These are phyloP conservation scores for Tetraselmis striata DNA, from an alignment of 139 green algal genomes.

Conservation along the genomic window DNA sequence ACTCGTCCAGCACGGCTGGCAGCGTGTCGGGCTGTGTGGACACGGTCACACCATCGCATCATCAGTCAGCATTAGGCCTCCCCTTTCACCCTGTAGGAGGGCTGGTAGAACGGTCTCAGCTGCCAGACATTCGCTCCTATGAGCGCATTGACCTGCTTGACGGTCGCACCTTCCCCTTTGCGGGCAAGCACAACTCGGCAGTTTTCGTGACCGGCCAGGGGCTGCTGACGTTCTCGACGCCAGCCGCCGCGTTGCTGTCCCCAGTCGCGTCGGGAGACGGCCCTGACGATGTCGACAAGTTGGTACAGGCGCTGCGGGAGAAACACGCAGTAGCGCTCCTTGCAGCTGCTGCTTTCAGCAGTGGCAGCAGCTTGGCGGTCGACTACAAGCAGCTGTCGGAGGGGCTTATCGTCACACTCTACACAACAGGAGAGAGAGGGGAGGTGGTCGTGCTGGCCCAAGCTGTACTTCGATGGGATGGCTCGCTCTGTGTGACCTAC, in stretches of 20 bases:
- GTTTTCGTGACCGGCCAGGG: not conserved
- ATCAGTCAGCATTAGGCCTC: not conserved
- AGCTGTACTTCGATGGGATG: not conserved
- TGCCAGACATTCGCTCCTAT: not conserved
- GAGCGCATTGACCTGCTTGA: not conserved
- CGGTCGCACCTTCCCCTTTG: not conserved
- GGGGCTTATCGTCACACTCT: not conserved
- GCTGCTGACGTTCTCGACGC: not conserved
- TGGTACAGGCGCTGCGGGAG: no score
- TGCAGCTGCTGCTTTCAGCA: no score
- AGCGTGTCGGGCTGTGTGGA: not conserved
- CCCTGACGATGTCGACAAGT: no score
- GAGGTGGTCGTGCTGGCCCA: not conserved
- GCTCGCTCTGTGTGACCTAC: not conserved
- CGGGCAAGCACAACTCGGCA: not conserved
- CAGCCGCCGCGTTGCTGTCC: no score
- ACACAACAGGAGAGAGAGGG: no score
- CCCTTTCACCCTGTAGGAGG: not conserved
- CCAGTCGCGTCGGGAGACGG: no score
- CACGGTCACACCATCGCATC: no score
- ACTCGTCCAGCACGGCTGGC: not conserved
- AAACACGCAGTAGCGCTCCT: no score
- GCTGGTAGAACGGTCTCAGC: not conserved
- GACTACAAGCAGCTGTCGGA: not conserved
- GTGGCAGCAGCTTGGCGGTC: no score